Base-by-base conservation (phyloP, 2,329 filamentous ascomycete species). In the Aspergillus hortae region DNA sequence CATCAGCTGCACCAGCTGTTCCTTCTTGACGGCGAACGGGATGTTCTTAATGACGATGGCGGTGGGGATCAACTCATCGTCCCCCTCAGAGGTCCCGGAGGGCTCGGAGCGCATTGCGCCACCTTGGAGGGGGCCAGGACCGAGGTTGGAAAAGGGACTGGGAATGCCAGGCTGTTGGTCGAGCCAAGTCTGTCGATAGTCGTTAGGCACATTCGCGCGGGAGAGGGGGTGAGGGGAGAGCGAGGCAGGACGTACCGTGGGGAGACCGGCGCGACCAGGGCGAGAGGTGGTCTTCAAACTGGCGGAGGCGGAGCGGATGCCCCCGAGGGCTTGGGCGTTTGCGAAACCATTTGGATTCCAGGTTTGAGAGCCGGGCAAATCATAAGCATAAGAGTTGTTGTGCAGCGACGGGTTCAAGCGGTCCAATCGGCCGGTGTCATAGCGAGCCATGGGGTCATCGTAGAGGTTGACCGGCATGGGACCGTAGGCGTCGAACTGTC, bases 1-100 rank as follows among this genome's bases (percentile, higher is more conserved):
- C 94, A 99, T 99, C 61, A 96, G 81, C 56, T 87, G 85, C 32
- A 95, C 90, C 36, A 99, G 80, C 64, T 92, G 90, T 74, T 99
- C 94, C 75, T 97, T 97, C 72, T 96, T 92, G 52, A 97, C 91
- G 25, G 95, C 94, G 70, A 99, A 99, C 0, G 95, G 94, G 35
- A 99, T 99, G 69, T 99, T 99, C 78, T 99, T 99, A 75, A 99
- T 97, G 53, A 99, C 94, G 63, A 99, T 97, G 49, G 94, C 94
- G 3, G 94, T 99, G 2, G 92, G 92, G 54, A 99, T 99, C 55
- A 99, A 83, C 75, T 97, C 92, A 61, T 96, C 92, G 42, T 78
- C 76, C 32, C 61, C 64, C 45, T 77, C 75, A 30, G 68, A 69
- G 14, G 66, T 67, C 47, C 67, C 66, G 23, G 70, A 67, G 51